phyloP scores from a whole-genome alignment of 768 basidiomycete genomes.

The Russula vinacea region DNA sequence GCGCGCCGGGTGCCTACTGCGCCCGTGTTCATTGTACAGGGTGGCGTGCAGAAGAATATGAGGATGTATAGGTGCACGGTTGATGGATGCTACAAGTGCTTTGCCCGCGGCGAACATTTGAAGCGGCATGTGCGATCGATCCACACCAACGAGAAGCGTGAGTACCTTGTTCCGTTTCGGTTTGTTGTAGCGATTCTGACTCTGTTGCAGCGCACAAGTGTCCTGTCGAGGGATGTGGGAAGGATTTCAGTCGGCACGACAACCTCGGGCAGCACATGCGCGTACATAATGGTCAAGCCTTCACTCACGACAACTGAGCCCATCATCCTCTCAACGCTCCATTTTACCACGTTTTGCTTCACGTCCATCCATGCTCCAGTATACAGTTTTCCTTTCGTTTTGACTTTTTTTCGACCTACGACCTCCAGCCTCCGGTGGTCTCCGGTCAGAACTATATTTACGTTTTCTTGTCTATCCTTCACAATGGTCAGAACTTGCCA shows the following conservation, averaged over 20 bases:
- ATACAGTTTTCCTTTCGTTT: background rate
- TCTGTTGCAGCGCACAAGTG: constrained; percentile 66
- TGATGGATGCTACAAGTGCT: constrained; percentile 81
- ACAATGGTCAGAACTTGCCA: no score
- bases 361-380: constrained; percentile 4
- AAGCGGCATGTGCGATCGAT: constrained; percentile 87
- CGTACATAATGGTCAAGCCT: constrained; percentile 52
- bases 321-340: background rate
- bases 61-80: constrained; percentile 68
- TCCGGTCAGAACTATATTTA: no score
- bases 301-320: constrained; percentile 12
- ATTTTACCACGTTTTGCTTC: no score
- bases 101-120: constrained; percentile 84
- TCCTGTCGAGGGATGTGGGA: constrained; percentile 73
- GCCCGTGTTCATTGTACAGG: constrained; percentile 33
- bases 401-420: no score
- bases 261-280: constrained; percentile 88
- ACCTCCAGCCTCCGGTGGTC: no score
- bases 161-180: constrained; percentile 38
- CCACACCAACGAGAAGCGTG: constrained; percentile 91
- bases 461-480: no score
- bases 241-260: constrained; percentile 83
- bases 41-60: constrained; percentile 34
- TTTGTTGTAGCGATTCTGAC: constrained; percentile 25
- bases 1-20: constrained; percentile 71